Percentiles rank a stretch among this genome's conserved stretches.
Evolutionary conservation across 257 asterid genomes (phyloP).

Genomic region (Fraxinus anomala): DNA sequence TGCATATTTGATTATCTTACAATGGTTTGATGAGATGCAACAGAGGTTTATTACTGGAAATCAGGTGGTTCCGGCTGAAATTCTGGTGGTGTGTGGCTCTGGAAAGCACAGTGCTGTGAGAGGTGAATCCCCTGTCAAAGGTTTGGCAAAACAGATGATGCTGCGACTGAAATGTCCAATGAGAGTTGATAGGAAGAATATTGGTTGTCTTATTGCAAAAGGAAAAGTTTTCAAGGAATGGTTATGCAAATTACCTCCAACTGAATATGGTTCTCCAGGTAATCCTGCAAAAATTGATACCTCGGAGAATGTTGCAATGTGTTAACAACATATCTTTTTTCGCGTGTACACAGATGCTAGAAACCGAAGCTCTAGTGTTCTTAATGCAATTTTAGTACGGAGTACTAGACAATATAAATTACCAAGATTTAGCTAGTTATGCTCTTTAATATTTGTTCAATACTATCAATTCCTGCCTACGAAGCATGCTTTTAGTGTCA

Average conservation of each 20-base stretch:
- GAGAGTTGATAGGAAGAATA: conserved; percentile 70
- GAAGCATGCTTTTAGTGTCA: no score
- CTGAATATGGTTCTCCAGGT: not conserved
- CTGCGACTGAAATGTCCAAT: conserved; percentile 63
- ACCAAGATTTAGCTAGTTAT: not conserved
- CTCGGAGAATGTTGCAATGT: not conserved
- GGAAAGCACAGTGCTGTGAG: conserved; percentile 74
- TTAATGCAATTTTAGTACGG: not conserved
- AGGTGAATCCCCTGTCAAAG: conserved; percentile 78
- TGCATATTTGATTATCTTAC: conserved; percentile 72
- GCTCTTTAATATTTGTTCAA: not conserved
- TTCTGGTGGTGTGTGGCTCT: conserved; percentile 70
- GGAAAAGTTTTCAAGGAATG: conserved; percentile 70
- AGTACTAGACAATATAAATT: not conserved
- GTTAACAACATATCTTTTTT: not conserved
- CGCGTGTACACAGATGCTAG: not conserved
- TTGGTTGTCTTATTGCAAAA: conserved; percentile 75
- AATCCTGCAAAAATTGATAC: not conserved
- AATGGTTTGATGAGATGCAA: conserved; percentile 65
- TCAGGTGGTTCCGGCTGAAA: conserved; percentile 42
- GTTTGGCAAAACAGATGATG: conserved; percentile 58
- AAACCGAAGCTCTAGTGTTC: not conserved
- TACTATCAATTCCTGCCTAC: not conserved
- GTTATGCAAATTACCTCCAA: conserved; percentile 34
- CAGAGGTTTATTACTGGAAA: conserved; percentile 36